A percentile compares a stretch with the other conserved stretches of the same genome.
phyloP scores from a whole-genome alignment of 257 asterid species.

The Nicotiana paniculata region DNA sequence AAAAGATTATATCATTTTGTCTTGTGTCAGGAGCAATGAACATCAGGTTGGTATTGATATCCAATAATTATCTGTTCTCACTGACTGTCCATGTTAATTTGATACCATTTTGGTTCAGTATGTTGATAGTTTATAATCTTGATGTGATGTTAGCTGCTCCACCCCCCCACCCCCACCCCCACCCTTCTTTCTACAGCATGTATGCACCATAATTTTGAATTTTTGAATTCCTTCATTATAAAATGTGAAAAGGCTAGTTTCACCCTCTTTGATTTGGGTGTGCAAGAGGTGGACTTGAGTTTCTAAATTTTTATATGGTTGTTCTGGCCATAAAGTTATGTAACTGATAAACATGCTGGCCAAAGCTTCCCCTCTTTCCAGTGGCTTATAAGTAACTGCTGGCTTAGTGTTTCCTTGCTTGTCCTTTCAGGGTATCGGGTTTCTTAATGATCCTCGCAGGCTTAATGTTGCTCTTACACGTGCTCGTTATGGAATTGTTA shows the following conservation, averaged over 20 bases:
- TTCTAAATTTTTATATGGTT: neutral
- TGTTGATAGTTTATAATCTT: neutral
- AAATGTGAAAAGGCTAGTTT: neutral
- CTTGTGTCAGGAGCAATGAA: constrained; percentile 98
- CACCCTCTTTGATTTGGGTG: neutral
- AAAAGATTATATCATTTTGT: constrained; percentile 86
- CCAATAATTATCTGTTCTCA: neutral
- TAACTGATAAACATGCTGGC: neutral
- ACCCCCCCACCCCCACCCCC: neutral
- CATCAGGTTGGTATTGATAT: constrained; percentile 65
- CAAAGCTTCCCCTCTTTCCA: neutral
- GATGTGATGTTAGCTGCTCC: neutral
- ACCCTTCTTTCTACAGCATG: neutral
- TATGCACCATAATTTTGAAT: neutral
- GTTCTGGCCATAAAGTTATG: neutral
- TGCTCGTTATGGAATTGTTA: constrained; percentile 97
- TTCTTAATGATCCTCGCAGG: constrained; percentile 96
- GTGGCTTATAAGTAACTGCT: neutral
- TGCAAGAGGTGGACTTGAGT: neutral
- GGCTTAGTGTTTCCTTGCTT: constrained; percentile 9
- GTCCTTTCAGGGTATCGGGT: constrained; percentile 77
- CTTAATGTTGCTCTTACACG: constrained; percentile 99
- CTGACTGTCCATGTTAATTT: neutral
- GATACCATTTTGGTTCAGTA: neutral
- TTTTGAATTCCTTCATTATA: neutral